Evolutionary conservation across 139 green algal genomes (phyloP).

Genomic region (Micromonas pusilla): DNA sequence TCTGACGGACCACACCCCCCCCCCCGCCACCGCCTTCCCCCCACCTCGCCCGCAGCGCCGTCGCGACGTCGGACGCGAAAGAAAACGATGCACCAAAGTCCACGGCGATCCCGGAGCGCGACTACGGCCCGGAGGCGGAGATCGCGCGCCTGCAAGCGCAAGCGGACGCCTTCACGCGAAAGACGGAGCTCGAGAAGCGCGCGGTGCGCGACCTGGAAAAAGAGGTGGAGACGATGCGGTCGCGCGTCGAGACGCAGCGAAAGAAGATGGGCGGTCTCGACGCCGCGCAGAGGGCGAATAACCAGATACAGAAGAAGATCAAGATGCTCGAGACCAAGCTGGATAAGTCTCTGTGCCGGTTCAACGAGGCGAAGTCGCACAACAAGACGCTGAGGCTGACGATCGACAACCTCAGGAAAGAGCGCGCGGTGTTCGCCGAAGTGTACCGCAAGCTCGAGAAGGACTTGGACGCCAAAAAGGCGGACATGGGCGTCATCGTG

Average conservation of each 20-base stretch:
- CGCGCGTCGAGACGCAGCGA: conserved; percentile 39
- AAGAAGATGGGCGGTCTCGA: conserved; percentile 69
- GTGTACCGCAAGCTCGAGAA: conserved; percentile 71
- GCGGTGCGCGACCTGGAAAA: conserved; percentile 33
- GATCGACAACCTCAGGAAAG: conserved; percentile 74
- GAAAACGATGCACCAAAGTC: no score
- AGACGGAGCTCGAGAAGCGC: conserved; percentile 38
- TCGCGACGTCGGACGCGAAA: no score
- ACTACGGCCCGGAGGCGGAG: background rate
- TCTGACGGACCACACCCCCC: no score
- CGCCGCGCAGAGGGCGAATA: conserved; percentile 52
- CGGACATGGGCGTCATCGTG: conserved; percentile 70
- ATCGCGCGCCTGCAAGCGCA: background rate
- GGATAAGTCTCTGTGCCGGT: conserved; percentile 67
- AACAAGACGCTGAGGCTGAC: conserved; percentile 64
- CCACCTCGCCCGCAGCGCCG: no score
- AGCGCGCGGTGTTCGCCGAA: conserved; percentile 79
- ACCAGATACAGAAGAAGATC: conserved; percentile 61
- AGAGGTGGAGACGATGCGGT: conserved; percentile 17
- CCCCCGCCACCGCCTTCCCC: no score
- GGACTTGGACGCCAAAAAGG: conserved; percentile 61
- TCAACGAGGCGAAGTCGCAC: conserved; percentile 59
- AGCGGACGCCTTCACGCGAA: conserved; percentile 22
- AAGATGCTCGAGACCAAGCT: conserved; percentile 76
- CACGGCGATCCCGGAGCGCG: no score